A percentile compares a stretch with the other conserved stretches of the same genome.
phyloP scores from a whole-genome alignment of 352 stramenopile species.

The Phytophthora hybrid region DNA sequence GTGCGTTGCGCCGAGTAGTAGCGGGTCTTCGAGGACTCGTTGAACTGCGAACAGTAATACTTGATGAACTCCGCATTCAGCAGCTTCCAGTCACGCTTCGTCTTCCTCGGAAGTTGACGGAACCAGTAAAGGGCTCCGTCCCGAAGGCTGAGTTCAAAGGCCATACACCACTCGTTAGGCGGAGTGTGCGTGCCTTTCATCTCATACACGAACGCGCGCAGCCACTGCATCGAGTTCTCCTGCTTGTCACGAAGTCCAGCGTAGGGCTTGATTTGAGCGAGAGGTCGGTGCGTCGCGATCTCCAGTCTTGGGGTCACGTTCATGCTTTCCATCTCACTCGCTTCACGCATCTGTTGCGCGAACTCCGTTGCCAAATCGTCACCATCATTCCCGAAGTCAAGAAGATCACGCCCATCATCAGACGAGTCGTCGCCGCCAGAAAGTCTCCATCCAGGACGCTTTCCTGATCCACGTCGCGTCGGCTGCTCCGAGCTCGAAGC shows the following conservation, averaged over 20 bases:
- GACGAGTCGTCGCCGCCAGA: not conserved
- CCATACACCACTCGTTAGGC: too few relatives aligned
- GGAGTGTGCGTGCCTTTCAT: too few relatives aligned
- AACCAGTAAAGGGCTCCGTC: slow-evolving; percentile 1
- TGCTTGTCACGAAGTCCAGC: not conserved
- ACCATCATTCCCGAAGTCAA: not conserved
- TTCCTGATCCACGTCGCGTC: not conserved
- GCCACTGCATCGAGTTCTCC: slow-evolving; percentile 20
- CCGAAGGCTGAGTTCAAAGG: too few relatives aligned
- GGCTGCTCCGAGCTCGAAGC: not conserved
- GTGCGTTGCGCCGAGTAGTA: not conserved
- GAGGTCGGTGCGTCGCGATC: not conserved
- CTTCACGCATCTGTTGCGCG: not conserved
- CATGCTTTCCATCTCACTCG: not conserved
- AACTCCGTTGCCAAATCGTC: not conserved
- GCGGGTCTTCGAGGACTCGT: not conserved
- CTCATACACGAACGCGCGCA: slow-evolving; percentile 2
- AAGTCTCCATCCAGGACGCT: not conserved
- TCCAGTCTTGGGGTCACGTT: not conserved
- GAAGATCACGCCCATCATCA: not conserved
- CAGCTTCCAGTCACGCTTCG: not conserved
- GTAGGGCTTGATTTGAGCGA: slow-evolving; percentile 3
- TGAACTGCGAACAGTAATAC: slow-evolving; percentile 3
- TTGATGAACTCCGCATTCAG: not conserved
- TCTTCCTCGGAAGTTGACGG: not conserved